Conservation (phyloP, 768 basidiomycete genomes). For the Phylloporus scabripes region DNA sequence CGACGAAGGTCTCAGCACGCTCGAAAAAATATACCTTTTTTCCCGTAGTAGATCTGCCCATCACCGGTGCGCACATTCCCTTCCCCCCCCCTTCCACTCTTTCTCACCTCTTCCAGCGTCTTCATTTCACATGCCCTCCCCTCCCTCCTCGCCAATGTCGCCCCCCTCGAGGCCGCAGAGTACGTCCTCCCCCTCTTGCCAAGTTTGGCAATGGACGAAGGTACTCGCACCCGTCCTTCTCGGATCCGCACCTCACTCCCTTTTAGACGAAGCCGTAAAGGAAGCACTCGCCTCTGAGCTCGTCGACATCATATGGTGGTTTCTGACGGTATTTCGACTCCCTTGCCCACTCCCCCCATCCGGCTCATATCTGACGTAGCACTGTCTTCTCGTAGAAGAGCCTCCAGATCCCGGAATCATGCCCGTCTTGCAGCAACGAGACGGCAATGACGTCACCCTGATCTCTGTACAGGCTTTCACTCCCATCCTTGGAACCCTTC, state of each 20-base stretch:
- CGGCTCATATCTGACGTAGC: conserved; percentile 34
- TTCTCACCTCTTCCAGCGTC: conserved; percentile 41
- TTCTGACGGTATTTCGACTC: conserved; percentile 54
- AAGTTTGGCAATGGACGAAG: conserved; percentile 79
- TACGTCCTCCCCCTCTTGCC: conserved; percentile 91
- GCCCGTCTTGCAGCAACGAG: conserved; percentile 11
- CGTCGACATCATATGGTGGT: conserved; percentile 88
- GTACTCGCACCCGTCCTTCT: conserved; percentile 33
- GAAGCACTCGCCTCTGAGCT: conserved; percentile 82
- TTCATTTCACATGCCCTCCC: conserved; percentile 84
- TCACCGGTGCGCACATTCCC: conserved; percentile 38
- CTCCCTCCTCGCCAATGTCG: conserved; percentile 67
- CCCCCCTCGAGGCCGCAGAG: conserved; percentile 84
- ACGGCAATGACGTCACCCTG: conserved; percentile 28
- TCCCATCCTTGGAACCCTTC: conserved; percentile 80
- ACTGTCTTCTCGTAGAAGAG: conserved; percentile 62
- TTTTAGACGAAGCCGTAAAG: conserved; percentile 76
- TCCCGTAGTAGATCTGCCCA: conserved; percentile 68
- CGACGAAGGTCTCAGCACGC: conserved; percentile 73
- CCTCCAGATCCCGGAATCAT: conserved; percentile 13
- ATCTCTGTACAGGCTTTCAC: conserved; percentile 87
- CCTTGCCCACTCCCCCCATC: background rate
- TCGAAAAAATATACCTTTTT: conserved; percentile 91
- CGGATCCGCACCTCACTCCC: conserved; percentile 6
- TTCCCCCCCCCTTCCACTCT: background rate